Evolutionary conservation across 2,329 filamentous ascomycete genomes (phyloP), one percentile per base, ranked within the genome.

Genomic region (Chalaropsis ovoidea): DNA sequence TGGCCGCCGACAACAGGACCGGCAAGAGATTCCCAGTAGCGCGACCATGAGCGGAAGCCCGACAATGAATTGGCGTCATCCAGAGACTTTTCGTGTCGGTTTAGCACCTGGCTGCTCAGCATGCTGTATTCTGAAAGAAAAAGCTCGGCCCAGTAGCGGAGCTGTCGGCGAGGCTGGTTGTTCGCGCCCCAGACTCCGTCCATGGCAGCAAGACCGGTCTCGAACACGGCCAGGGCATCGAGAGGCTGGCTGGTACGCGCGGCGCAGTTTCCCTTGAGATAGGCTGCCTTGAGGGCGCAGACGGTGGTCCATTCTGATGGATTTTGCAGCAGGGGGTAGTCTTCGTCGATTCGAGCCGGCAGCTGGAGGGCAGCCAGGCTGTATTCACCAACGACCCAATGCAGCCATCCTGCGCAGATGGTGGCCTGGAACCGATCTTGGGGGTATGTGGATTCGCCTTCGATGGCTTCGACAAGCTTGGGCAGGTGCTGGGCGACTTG

Each of bases 391-490:
- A 87, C 75, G 8, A 85, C 83, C 84, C 89, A 95, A 72, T 95
- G 85, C 71, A 96, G 79, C 88, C 91, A 95, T 65, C 86, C 91
- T 56, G 93, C 75, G 74, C 90, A 94, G 63, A 94, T 86, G 68
- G 85, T 86, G 41, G 90, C 92, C 75, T 96, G 90, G 70, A 93
- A 87, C 64, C 76, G 79, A 70, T 87, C 85, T 72, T 86, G 81
- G 13, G 75, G 73, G 69, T 79, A 75, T 7, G 72, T 72, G 4
- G 77, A 76, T 70, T 86, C 86, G 64, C 79, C 78, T 6, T 86
- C 83, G 70, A 88, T 82, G 17, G 80, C 82, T 52, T 77, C 73
- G 64, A 80, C 72, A 2, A 87, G 77, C 69, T 78, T 79, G 1
- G 82, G 79, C 22, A 82, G 72, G 22, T 79, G 75, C 63, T 72